A percentile compares a stretch with the other conserved stretches of the same genome.
Conservation (phyloP, 345 rosid species). For the Rhodamnia argentea region DNA sequence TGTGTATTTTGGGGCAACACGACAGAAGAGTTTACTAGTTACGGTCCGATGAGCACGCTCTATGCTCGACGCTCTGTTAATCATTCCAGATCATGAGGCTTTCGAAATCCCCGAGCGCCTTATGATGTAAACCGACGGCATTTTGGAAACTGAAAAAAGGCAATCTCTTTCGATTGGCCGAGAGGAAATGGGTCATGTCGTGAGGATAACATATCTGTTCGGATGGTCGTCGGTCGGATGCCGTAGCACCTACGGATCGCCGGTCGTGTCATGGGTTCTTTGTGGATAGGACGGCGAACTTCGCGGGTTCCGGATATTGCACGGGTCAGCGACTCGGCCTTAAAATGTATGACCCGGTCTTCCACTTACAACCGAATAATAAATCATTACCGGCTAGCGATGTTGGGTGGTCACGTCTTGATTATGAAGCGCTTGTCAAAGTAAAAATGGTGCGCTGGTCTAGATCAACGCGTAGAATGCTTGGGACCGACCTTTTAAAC, state of each 20-base stretch:
- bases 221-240: not conserved
- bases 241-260: not conserved
- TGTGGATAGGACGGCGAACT: not conserved
- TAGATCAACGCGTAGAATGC: no score
- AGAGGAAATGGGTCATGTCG: not conserved
- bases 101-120: not conserved
- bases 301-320: not conserved
- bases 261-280: not conserved
- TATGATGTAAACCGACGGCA: no score
- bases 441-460: no score
- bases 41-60: not conserved
- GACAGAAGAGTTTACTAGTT: no score
- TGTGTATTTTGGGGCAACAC: no score
- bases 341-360: not conserved
- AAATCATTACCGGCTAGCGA: not conserved
- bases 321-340: not conserved
- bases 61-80: not conserved
- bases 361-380: not conserved
- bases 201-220: fast-evolving
- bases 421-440: no score
- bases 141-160: not conserved
- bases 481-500: no score
- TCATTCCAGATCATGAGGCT: no score
- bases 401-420: not conserved
- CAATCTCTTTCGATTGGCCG: not conserved